Conservation (phyloP, 331 rosid species). For the Cydonia oblonga region DNA sequence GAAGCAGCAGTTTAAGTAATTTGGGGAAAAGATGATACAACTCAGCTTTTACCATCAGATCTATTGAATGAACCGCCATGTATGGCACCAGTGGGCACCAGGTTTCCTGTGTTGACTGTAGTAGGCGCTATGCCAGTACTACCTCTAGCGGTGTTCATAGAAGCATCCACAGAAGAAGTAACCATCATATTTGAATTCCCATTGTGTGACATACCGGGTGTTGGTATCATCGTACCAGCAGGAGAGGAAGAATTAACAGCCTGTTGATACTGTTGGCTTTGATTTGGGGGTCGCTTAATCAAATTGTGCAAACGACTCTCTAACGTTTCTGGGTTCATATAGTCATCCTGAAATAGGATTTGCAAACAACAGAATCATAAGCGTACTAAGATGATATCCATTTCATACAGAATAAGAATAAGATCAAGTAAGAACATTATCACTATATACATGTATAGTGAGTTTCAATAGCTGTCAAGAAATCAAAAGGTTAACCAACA, state of each 20-base stretch:
- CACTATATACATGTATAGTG: not conserved
- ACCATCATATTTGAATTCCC: constrained; percentile 60
- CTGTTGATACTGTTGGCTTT: constrained; percentile 56
- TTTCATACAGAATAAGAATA: not conserved
- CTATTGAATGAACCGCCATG: constrained; percentile 51
- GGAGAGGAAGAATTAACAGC: constrained; percentile 51
- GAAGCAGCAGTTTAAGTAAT: not conserved
- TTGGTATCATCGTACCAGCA: constrained; percentile 80
- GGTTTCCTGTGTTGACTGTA: constrained; percentile 51
- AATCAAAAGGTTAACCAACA: not conserved
- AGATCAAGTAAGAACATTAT: not conserved
- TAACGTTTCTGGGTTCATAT: constrained; percentile 61
- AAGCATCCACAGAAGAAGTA: constrained; percentile 49
- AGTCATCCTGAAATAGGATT: constrained; percentile 52
- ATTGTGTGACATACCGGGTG: constrained; percentile 78
- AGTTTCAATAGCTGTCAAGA: not conserved
- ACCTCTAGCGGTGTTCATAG: constrained; percentile 46
- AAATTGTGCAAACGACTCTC: constrained; percentile 51
- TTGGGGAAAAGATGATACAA: not conserved
- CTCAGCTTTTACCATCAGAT: constrained; percentile 46
- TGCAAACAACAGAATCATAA: not conserved
- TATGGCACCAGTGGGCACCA: constrained; percentile 46
- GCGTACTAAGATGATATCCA: not conserved
- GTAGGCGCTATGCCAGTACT: constrained; percentile 35
- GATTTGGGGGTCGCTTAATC: constrained; percentile 34